A percentile compares a stretch with the other conserved stretches of the same genome.
phyloP scores from a whole-genome alignment of 345 rosid genomes.

The Pugionium cornutum region DNA sequence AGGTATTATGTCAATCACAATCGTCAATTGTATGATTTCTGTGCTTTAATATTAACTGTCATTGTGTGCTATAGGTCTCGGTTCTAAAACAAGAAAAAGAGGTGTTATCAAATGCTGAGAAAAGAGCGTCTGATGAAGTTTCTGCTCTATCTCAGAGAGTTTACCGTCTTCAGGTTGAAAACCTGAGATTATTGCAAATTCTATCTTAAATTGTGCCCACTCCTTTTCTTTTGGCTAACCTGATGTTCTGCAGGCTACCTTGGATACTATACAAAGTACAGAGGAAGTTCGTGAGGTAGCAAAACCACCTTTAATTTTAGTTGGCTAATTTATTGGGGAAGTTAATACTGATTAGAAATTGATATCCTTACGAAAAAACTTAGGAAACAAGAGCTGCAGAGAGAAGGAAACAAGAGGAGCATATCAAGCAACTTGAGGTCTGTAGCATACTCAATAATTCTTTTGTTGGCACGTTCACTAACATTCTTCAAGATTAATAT shows the following conservation, averaged over 20 bases:
- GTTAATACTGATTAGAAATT: constrained; percentile 8
- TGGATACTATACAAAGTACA: constrained; percentile 82
- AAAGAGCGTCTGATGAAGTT: constrained; percentile 89
- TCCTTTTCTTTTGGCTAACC: constrained; percentile 33
- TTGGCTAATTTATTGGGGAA: not conserved
- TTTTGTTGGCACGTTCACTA: constrained; percentile 14
- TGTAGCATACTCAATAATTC: constrained; percentile 21
- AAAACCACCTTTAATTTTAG: constrained; percentile 9
- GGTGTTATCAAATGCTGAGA: constrained; percentile 76
- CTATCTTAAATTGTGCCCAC: constrained; percentile 5
- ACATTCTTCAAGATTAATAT: constrained; percentile 14
- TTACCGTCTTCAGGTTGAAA: constrained; percentile 74
- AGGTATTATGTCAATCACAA: constrained; percentile 49
- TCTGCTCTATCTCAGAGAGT: constrained; percentile 78
- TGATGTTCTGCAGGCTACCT: constrained; percentile 64
- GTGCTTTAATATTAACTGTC: constrained; percentile 24
- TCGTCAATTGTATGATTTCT: constrained; percentile 6
- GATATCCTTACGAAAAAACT: constrained; percentile 19
- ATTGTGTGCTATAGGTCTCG: constrained; percentile 53
- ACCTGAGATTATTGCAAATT: constrained; percentile 12
- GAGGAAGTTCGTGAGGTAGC: constrained; percentile 91
- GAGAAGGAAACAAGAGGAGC: constrained; percentile 78
- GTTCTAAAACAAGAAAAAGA: constrained; percentile 80
- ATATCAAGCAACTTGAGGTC: constrained; percentile 76
- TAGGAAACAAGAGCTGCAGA: constrained; percentile 85